Percentiles rank a stretch among this genome's conserved stretches.
Evolutionary conservation across 2,329 filamentous ascomycete species (phyloP).

Genomic region (Colletotrichum sp.): DNA sequence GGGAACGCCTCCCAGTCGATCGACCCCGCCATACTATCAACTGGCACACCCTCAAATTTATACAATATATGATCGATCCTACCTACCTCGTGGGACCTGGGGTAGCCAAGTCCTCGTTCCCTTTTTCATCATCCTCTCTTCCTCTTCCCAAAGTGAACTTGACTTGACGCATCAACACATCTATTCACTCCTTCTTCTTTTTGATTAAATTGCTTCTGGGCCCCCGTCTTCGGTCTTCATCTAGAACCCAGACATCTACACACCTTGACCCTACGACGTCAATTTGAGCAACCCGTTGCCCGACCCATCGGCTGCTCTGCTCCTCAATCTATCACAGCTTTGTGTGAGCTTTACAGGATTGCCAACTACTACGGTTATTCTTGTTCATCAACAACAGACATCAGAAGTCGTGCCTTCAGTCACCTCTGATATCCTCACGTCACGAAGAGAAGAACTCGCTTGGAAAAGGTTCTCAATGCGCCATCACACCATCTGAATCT

Average conservation of each 20-base stretch:
- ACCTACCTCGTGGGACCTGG: constrained; percentile 28
- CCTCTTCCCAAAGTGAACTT: constrained; percentile 25
- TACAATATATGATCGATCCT: constrained; percentile 37
- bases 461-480: constrained; percentile 18
- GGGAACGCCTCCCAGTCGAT: constrained; percentile 34
- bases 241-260: constrained; percentile 1
- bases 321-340: not conserved
- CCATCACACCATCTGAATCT: constrained; percentile 19
- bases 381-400: not conserved
- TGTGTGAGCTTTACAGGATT: not conserved
- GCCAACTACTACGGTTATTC: not conserved
- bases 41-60: constrained; percentile 41
- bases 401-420: not conserved
- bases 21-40: constrained; percentile 44
- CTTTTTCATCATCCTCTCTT: constrained; percentile 28
- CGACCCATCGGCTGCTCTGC: not conserved
- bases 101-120: constrained; percentile 24
- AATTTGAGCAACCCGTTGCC: not conserved
- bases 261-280: constrained; percentile 6
- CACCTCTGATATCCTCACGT: not conserved
- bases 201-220: constrained; percentile 12
- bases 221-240: not conserved
- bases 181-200: constrained; percentile 1
- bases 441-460: not conserved
- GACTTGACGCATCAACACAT: constrained; percentile 12